Evolutionary conservation across 257 asterid genomes (phyloP).

Genomic region (Nicotiana paniculata): DNA sequence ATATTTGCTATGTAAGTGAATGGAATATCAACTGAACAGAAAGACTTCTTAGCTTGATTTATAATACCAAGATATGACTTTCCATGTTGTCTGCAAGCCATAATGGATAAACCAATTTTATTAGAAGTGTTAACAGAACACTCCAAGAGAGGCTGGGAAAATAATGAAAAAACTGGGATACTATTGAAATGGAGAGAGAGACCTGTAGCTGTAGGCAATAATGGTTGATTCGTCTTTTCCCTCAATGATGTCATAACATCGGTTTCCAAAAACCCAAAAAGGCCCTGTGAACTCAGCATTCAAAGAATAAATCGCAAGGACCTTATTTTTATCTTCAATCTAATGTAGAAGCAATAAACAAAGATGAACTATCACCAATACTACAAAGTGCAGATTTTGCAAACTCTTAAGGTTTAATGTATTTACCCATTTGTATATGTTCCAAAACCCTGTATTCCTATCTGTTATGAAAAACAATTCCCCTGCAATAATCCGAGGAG

Average conservation of each 20-base stretch:
- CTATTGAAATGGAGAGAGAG: slow-evolving; percentile 6
- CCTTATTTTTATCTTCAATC: slow-evolving; percentile 75
- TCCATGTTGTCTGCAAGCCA: slow-evolving; percentile 67
- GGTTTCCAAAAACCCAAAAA: slow-evolving; percentile 82
- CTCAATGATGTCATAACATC: slow-evolving; percentile 66
- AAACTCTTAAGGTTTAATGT: slow-evolving; percentile 2
- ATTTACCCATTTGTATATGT: slow-evolving; percentile 87
- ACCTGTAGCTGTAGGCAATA: slow-evolving; percentile 92
- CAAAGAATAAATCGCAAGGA: slow-evolving; percentile 58
- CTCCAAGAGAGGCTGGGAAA: neutral
- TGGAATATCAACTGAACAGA: slow-evolving; percentile 56
- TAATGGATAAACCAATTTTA: neutral
- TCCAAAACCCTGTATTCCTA: slow-evolving; percentile 88
- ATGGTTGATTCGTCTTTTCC: slow-evolving; percentile 34
- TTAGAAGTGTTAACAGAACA: neutral
- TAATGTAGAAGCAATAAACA: slow-evolving; percentile 10
- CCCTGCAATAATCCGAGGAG: slow-evolving; percentile 39
- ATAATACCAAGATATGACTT: slow-evolving; percentile 72
- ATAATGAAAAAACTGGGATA: neutral
- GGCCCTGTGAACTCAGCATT: slow-evolving; percentile 86
- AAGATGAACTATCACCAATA: neutral
- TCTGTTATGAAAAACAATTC: slow-evolving; percentile 86
- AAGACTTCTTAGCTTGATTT: slow-evolving; percentile 48
- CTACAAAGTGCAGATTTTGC: neutral
- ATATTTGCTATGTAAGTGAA: slow-evolving; percentile 70